Evolutionary conservation across 2,329 filamentous ascomycete genomes (phyloP), one percentile per base, ranked within the genome.

Genomic region (Monilinia polystroma): DNA sequence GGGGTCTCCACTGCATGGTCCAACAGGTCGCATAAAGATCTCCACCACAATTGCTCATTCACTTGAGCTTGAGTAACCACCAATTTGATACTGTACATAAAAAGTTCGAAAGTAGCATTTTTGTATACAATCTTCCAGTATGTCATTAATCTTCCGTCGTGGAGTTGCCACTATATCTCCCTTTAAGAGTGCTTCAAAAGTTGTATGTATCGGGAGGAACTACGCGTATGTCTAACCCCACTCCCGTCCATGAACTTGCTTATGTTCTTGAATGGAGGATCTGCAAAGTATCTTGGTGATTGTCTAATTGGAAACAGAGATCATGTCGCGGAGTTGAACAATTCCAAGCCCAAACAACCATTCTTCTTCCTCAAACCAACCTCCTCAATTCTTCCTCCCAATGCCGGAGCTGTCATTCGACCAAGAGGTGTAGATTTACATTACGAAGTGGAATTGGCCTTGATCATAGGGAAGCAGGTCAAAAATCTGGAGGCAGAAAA

Each of bases 321-420:
- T 79, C 95, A 99, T 80, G 90, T 98, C 76, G 87, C 90, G 70
- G 95, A 99, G 82, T 86, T 99, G 73, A 93, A 93, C 79, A 97
- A 90, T 79, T 83, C 85, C 68, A 87, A 88, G 71, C 95, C 95
- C 62, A 96, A 95, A 79, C 93, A 97, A 80, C 95, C 95, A 35
- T 98, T 99, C 82, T 99, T 97, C 88, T 99, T 99, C 85, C 86
- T 98, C 73, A 99, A 99, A 84, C 95, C 95, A 1, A 81, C 93
- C 0, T 92, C 90, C 52, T 91, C 93, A 4, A 91, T 99, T 73
- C 85, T 98, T 4, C 84, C 90, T 29, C 92, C 92, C 0, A 85
- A 87, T 38, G 85, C 87, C 66, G 93, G 93, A 0, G 89, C 93
- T 3, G 87, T 97, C 58, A 84, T 97, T 72, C 87, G 90, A 55